A percentile compares a stretch with the other conserved stretches of the same genome.
These are phyloP conservation scores for Dorcoceras hygrometricum DNA, from an alignment of 257 asterid genomes.

Conservation along the genomic window DNA sequence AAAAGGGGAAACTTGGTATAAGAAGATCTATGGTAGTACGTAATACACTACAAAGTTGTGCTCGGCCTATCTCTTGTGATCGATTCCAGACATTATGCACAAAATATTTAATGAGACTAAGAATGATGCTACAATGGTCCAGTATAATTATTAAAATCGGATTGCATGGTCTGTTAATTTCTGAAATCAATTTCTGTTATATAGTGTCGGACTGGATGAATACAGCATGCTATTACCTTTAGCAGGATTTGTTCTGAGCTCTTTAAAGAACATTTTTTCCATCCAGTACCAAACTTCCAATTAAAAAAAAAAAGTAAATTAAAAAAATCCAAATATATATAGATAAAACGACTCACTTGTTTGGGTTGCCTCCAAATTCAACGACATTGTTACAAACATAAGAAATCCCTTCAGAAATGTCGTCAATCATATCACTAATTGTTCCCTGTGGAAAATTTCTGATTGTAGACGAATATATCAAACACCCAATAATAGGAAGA, in stretches of 20 bases:
- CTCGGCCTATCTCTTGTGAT: not conserved
- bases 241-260: not conserved
- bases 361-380: slow-evolving; percentile 89
- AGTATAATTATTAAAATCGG: not conserved
- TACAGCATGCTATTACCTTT: not conserved
- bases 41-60: not conserved
- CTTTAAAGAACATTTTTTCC: not conserved
- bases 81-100: not conserved
- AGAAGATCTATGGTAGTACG: not conserved
- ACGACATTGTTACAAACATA: slow-evolving; percentile 57
- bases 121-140: not conserved
- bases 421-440: slow-evolving; percentile 85
- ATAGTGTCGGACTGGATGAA: not conserved
- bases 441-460: slow-evolving; percentile 99
- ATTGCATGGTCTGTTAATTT: not conserved
- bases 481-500: no score
- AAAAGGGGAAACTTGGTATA: slow-evolving; percentile 1
- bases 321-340: not conserved
- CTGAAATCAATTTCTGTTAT: not conserved
- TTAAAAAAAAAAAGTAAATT: no score
- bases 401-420: slow-evolving; percentile 78
- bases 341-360: slow-evolving; percentile 43
- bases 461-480: slow-evolving; percentile 25
- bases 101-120: not conserved
- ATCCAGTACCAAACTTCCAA: not conserved